A percentile compares a stretch with the other conserved stretches of the same genome.
phyloP scores from a whole-genome alignment of 768 basidiomycete species.

The Pulveroboletus sp. region DNA sequence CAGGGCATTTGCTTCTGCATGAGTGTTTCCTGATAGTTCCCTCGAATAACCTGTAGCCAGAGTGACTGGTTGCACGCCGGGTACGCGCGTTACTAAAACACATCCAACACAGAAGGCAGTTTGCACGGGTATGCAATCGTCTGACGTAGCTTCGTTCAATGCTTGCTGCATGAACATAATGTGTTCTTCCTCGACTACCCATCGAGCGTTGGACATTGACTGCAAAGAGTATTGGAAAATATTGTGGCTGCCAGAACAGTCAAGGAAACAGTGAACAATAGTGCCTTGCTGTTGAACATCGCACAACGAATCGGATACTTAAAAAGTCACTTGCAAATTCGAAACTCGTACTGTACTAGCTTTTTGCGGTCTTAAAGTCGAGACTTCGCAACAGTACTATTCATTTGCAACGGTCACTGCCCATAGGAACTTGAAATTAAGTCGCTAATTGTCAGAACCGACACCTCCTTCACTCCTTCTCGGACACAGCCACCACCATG shows the following conservation, averaged over 20 bases:
- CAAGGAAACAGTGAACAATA: too few species aligned
- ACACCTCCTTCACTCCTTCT: constrained; percentile 1
- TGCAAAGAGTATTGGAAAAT: too few species aligned
- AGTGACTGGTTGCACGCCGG: constrained; percentile 43
- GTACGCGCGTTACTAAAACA: constrained; percentile 53
- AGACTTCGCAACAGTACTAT: too few species aligned
- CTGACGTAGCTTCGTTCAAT: constrained; percentile 54
- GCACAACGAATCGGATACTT: too few species aligned
- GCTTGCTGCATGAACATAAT: constrained; percentile 56
- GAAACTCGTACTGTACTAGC: too few species aligned
- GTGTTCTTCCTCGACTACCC: constrained; percentile 26
- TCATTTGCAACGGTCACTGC: too few species aligned
- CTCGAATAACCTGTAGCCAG: constrained; percentile 84
- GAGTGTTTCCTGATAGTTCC: constrained; percentile 90
- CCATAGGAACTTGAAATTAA: too few species aligned
- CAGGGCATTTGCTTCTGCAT: constrained; percentile 94
- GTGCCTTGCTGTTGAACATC: too few species aligned
- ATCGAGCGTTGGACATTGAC: constrained; percentile 4
- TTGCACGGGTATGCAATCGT: constrained; percentile 60
- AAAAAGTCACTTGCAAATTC: too few species aligned
- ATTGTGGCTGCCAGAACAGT: too few species aligned
- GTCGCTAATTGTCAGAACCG: not conserved
- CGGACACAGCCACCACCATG: not conserved
- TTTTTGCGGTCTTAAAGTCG: too few species aligned
- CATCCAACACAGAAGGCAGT: constrained; percentile 94